Percentiles rank a stretch among this genome's conserved stretches.
phyloP scores from a whole-genome alignment of 208 protist genomes.

The Leptomonas seymouri region DNA sequence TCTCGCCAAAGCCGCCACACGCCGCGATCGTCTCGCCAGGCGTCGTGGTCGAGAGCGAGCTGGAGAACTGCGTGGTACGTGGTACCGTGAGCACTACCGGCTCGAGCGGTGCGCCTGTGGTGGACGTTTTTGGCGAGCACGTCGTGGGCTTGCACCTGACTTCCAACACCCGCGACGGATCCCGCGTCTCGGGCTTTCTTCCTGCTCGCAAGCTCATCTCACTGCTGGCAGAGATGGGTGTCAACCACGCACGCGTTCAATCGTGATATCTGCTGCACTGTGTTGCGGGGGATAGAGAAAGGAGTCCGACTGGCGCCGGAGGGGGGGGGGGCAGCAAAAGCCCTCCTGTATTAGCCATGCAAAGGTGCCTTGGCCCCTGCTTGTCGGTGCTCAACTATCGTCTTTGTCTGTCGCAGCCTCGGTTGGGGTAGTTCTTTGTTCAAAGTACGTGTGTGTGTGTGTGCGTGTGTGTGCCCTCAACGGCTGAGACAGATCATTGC shows the following conservation, averaged over 20 bases:
- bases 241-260: slow-evolving; percentile 36
- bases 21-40: slow-evolving; percentile 76
- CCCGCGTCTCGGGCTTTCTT: slow-evolving; percentile 79
- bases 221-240: slow-evolving; percentile 73
- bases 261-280: background rate
- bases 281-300: background rate
- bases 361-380: too few species aligned
- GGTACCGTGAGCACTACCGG: slow-evolving; percentile 85
- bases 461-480: too few species aligned
- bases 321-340: too few species aligned
- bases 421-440: too few species aligned
- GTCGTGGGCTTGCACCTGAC: slow-evolving; percentile 85
- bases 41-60: slow-evolving; percentile 69
- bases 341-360: too few species aligned
- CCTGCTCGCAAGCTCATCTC: slow-evolving; percentile 72
- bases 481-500: background rate
- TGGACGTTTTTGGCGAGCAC: slow-evolving; percentile 79
- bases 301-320: too few species aligned
- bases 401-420: too few species aligned
- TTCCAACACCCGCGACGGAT: slow-evolving; percentile 81
- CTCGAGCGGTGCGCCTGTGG: slow-evolving; percentile 82
- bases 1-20: slow-evolving; percentile 79
- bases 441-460: too few species aligned
- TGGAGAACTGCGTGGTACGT: slow-evolving; percentile 50
- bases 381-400: too few species aligned